These are phyloP conservation scores for Ilyonectria robusta DNA, from an alignment of 2,329 filamentous ascomycete genomes.

Conservation along the genomic window DNA sequence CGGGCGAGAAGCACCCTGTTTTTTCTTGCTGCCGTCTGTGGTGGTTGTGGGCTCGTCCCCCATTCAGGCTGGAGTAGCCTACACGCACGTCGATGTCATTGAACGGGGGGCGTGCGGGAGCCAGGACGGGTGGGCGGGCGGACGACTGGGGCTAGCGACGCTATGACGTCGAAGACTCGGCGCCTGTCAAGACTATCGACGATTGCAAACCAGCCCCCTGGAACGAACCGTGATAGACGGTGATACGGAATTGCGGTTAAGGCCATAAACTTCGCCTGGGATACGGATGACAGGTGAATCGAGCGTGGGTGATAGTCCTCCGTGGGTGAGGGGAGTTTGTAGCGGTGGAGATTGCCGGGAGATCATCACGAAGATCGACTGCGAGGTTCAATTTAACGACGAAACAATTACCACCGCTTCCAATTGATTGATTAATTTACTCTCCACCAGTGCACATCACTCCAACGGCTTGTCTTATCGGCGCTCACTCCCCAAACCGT, in stretches of 20 bases:
- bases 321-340: constrained; percentile 33
- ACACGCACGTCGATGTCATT: constrained; percentile 42
- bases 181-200: neutral
- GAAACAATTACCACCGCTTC: constrained; percentile 1
- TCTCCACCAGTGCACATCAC: neutral
- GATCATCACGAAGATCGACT: constrained; percentile 39
- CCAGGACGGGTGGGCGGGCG: neutral
- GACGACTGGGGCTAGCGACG: constrained; percentile 1
- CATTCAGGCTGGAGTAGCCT: constrained; percentile 1
- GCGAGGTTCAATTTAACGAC: constrained; percentile 30
- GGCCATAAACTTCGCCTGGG: neutral
- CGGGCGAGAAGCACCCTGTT: neutral
- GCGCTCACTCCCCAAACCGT: neutral
- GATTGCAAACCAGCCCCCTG: neutral
- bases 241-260: neutral
- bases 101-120: neutral
- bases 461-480: neutral
- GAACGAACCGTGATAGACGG: constrained; percentile 2
- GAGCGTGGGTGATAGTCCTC: neutral
- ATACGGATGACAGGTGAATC: neutral
- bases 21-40: neutral
- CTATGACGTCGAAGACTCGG: constrained; percentile 17
- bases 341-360: constrained; percentile 40
- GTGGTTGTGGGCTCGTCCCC: neutral
- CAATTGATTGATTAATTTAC: neutral